Percentiles rank a stretch among this genome's conserved stretches.
Evolutionary conservation across 257 asterid species (phyloP).

Genomic region (Sherardia arvensis): DNA sequence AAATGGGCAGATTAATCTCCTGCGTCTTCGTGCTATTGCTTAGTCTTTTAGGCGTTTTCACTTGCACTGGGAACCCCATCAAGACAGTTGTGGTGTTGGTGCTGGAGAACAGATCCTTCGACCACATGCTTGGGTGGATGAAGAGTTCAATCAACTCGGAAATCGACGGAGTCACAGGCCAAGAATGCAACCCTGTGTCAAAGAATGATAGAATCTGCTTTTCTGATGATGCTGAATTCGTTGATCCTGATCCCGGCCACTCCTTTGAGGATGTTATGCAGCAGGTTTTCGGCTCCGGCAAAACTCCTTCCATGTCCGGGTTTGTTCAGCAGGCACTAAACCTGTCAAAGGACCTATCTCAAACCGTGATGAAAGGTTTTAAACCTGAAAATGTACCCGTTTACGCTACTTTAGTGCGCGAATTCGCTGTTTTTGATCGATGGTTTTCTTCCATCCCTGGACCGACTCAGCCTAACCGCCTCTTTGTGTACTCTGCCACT

Average conservation of each 20-base stretch:
- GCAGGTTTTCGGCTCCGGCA: conserved; percentile 52
- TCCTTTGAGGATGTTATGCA: conserved; percentile 57
- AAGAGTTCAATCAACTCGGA: conserved; percentile 51
- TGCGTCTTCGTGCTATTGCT: conserved; percentile 21
- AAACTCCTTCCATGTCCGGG: conserved; percentile 70
- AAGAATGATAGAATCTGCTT: conserved; percentile 31
- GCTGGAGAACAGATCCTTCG: conserved; percentile 73
- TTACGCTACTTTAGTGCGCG: conserved; percentile 38
- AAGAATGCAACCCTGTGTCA: conserved; percentile 53
- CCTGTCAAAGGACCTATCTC: conserved; percentile 35
- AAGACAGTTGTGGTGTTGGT: conserved; percentile 63
- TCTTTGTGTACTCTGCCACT: conserved; percentile 71
- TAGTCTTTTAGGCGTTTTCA: conserved; percentile 20
- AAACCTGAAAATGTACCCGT: conserved; percentile 45
- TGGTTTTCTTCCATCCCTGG: conserved; percentile 84
- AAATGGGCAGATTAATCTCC: conserved; percentile 14
- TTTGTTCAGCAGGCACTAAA: conserved; percentile 62
- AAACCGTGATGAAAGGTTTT: conserved; percentile 70
- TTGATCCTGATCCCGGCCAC: conserved; percentile 86
- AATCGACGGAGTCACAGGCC: conserved; percentile 65
- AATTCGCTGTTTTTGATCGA: conserved; percentile 56
- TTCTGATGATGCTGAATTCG: conserved; percentile 56
- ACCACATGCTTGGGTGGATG: conserved; percentile 89
- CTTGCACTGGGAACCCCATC: conserved; percentile 34
- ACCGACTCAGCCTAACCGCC: conserved; percentile 79